phyloP scores from a whole-genome alignment of 345 rosid species.

The Tarenaya hassleriana region DNA sequence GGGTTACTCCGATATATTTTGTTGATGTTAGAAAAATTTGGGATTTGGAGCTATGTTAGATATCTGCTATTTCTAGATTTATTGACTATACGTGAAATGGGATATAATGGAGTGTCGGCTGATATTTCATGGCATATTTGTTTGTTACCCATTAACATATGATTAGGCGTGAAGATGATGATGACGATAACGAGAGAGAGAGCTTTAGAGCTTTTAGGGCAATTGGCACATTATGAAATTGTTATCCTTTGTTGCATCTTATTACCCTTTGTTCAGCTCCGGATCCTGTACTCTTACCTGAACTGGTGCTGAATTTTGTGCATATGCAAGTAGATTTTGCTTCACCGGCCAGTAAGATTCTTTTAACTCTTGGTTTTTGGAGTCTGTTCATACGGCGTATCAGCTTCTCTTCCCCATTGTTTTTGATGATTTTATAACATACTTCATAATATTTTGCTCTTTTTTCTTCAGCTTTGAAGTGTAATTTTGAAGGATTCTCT shows the following conservation, averaged over 20 bases:
- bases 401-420: background rate
- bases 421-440: background rate
- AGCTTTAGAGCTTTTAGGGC: background rate
- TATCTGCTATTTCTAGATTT: background rate
- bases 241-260: constrained; percentile 4
- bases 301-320: constrained; percentile 1
- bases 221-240: background rate
- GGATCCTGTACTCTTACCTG: background rate
- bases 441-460: too few species aligned
- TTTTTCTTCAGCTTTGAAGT: too few species aligned
- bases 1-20: constrained; percentile 7
- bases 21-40: background rate
- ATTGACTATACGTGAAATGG: too few species aligned
- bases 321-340: background rate
- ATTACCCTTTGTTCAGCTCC: background rate
- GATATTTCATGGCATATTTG: too few species aligned
- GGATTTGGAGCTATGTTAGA: constrained; percentile 1
- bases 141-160: too few species aligned
- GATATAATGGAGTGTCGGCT: background rate
- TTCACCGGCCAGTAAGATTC: background rate
- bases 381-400: background rate
- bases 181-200: constrained; percentile 2
- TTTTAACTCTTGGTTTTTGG: background rate
- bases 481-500: too few species aligned
- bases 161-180: too few species aligned